Evolutionary conservation across 2,329 filamentous ascomycete species (phyloP), one percentile per base, ranked within the genome.

Genomic region (Alternaria consortialis): DNA sequence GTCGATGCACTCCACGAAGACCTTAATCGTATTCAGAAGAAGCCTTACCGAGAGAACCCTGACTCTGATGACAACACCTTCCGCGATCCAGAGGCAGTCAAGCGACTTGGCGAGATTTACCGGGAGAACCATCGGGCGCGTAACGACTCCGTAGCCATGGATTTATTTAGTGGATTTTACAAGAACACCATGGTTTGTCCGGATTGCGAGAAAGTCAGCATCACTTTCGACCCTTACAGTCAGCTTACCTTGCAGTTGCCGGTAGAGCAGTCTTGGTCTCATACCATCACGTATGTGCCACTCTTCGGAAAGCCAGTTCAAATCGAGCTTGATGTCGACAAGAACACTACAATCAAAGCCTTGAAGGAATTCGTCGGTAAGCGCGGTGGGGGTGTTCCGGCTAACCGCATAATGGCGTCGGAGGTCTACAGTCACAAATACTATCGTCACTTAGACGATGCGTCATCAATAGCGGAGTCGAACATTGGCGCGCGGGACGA

Each of bases 51-150:
- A 47, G 93, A 97, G 79, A 97, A 98, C 78, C 95, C 95, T 0
- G 95, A 99, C 76, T 98, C 94, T 0, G 97, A 96, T 0, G 95
- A 99, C 76, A 93, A 95, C 65, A 98, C 97, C 87, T 91, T 97
- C 63, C 87, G 91, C 67, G 88, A 98, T 73, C 90, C 88, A 2
- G 86, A 87, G 43, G 91, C 91, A 11, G 93, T 99, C 74, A 87
- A 89, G 59, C 87, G 90, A 65, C 92, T 99, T 82, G 95, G 94
- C 0, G 88, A 94, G 53, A 87, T 92, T 67, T 95, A 95, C 62
- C 96, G 94, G 88, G 89, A 92, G 63, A 97, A 97, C 61, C 97
- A 97, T 67, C 92, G 93, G 74, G 90, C 90, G 65, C 90, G 95
- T 53, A 97, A 99, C 69, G 93, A 98, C 74, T 98, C 95, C 0